Evolutionary conservation across 345 rosid species (phyloP), one percentile per base, ranked within the genome.

Genomic region (Gossypium stocksii): DNA sequence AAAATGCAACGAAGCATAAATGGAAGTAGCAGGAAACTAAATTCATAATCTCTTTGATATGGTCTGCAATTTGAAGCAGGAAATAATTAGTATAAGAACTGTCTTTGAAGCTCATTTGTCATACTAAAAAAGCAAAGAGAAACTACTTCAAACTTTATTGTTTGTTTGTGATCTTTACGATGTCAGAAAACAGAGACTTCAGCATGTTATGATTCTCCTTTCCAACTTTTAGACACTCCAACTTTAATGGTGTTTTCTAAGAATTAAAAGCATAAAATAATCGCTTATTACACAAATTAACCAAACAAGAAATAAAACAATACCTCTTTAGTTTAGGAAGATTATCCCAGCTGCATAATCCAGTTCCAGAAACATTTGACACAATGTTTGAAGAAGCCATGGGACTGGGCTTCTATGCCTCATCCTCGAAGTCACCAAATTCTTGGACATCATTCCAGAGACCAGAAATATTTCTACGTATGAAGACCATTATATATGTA

Each of bases 371-470:
- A 86, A 84, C 89, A 81, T 86, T 89, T 53, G 98, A 84, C 74
- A 91, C 85, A 38, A 85, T 90, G 80, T 84, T 91, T 63, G 98
- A 93, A 83, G 98, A 93, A 78, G 96, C 97, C 97, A 93, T 91
- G 69, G 98, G 98, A 84, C 96, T 90, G 22, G 97, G 81, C 97
- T 93, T 85, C 98, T 89, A 79, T 93, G 93, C 75, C 96, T 76
- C 81, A 93, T 75, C 78, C 94, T 93, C 98, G 52, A 90, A 77
- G 76, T 93, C 97, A 34, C 85, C 87, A 79, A 87, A 91, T 12
- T 90, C 98, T 89, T 93, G 72, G 96, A 87, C 89, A 87, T 86
- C 93, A 90, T 86, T 70, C 93, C 92, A 3, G 89, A 87, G 25
- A 91, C 92, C 66, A 94, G 87, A 63, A 86, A 90, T 57, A 95